Evolutionary conservation across 176 grass and related monocot species (phyloP), one percentile per base, ranked within the genome.

Genomic region (Poa annua): DNA sequence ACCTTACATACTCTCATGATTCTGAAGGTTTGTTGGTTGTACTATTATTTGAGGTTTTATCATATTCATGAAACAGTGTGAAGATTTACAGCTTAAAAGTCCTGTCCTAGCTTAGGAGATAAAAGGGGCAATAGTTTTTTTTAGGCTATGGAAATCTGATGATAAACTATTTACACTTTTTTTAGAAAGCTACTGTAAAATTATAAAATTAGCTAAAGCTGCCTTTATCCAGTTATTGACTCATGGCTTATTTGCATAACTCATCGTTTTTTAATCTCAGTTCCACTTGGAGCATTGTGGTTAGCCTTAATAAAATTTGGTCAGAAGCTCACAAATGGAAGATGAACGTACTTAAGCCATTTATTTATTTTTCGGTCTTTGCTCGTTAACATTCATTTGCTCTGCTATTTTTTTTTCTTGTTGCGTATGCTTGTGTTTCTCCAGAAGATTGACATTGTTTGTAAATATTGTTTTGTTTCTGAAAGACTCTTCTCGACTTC

Each of bases 281-380:
- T 33, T 72, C 20, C 26, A 76, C 49, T 32, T 50, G 75, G 32
- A 61, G 63, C 12, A 21, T 61, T 59, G 11, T n/a, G 36, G 26
- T 47, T 60, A 68, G 74, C 73, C 61, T 48, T 67, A 36, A 66
- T 48, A 48, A 60, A 75, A 7, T 81, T 87, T 87, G 6, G 22
- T 61, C 51, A 8, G 54, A 29, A 83, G 19, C 17, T 67, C 59
- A 12, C 54, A 29, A 87, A 53, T 54, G 34, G 47, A 65, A 53
- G 38, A 69, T 76, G 38, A 39, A 88, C 6, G 47, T 71, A 71
- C 33, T 22, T 33, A 11, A 26, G 4, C n/a, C 6, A 45, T 55
- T 35, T 33, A 36, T 48, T 50, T 38, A 59, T 6, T 88, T 34
- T 74, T 64, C 55, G 68, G 15, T 29, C 15, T 38, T 76, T 71